These are phyloP conservation scores for Yueomyces sinensis DNA, from an alignment of 805 yeast genomes.

Conservation along the genomic window DNA sequence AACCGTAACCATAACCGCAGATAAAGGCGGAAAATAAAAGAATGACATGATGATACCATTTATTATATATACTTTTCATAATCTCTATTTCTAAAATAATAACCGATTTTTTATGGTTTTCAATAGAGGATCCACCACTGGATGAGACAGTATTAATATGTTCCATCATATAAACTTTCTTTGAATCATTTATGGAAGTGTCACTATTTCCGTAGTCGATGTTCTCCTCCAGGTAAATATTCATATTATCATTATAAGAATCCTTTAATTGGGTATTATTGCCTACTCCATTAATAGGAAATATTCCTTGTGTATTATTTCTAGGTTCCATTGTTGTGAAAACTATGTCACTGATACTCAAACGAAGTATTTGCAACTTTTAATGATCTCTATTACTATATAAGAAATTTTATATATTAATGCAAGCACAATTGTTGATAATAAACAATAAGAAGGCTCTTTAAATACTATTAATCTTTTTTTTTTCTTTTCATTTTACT, in stretches of 20 bases:
- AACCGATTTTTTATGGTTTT: neutral
- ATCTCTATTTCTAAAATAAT: slow-evolving; percentile 38
- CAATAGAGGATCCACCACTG: neutral
- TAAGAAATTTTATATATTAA: no score
- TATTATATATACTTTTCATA: slow-evolving; percentile 31
- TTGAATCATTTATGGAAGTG: no score
- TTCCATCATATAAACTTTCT: neutral
- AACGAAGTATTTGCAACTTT: no score
- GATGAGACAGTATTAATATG: neutral
- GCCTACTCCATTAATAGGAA: neutral
- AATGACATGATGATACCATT: slow-evolving; percentile 23
- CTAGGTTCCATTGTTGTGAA: no score
- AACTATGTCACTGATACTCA: no score
- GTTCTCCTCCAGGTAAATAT: neutral
- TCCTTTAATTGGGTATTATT: no score
- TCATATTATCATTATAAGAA: no score
- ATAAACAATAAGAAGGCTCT: no score
- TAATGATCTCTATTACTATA: no score
- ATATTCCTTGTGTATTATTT: neutral
- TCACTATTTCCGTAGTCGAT: neutral
- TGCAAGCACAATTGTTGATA: no score
- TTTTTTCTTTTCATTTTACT: no score
- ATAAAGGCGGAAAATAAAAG: slow-evolving; percentile 38
- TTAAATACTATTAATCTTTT: no score
- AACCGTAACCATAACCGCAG: slow-evolving; percentile 45